Conservation (phyloP, 345 rosid genomes). For the Noccaea bulbosa region DNA sequence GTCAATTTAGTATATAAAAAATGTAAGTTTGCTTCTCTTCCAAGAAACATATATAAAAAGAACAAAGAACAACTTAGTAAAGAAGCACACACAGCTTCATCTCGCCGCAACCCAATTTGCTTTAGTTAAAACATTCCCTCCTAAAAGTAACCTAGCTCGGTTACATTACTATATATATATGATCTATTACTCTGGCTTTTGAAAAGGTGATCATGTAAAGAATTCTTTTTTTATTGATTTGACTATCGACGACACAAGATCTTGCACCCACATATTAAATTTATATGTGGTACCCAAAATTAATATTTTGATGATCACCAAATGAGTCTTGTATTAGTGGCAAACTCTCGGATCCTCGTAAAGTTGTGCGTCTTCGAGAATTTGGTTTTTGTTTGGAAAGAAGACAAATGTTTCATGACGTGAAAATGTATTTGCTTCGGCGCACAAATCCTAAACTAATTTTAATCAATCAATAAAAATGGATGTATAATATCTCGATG, state of each 20-base stretch:
- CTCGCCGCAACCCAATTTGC: conserved; percentile 59
- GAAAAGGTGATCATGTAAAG: conserved; percentile 3
- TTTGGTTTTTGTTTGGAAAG: neutral
- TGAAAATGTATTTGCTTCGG: neutral
- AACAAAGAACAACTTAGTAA: conserved; percentile 28
- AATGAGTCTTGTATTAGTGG: neutral
- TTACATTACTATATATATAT: conserved; percentile 31
- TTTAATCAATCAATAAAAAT: neutral
- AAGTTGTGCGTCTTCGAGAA: no score
- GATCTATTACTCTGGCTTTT: conserved; percentile 7
- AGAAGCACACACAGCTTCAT: conserved; percentile 50
- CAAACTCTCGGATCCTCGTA: neutral
- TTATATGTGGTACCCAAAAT: neutral
- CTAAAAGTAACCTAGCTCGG: conserved; percentile 22
- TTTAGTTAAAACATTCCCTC: conserved; percentile 44
- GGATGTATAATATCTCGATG: neutral
- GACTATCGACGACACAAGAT: conserved; percentile 12
- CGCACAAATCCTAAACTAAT: neutral
- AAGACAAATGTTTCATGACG: neutral
- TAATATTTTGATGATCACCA: neutral
- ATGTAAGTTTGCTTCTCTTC: conserved; percentile 32
- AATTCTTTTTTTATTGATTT: conserved; percentile 7
- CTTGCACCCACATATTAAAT: neutral
- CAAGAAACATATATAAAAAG: conserved; percentile 39
- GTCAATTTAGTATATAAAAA: conserved; percentile 32